phyloP scores from a whole-genome alignment of 192 early-diverging fungal species.

The Podila epicladia region DNA sequence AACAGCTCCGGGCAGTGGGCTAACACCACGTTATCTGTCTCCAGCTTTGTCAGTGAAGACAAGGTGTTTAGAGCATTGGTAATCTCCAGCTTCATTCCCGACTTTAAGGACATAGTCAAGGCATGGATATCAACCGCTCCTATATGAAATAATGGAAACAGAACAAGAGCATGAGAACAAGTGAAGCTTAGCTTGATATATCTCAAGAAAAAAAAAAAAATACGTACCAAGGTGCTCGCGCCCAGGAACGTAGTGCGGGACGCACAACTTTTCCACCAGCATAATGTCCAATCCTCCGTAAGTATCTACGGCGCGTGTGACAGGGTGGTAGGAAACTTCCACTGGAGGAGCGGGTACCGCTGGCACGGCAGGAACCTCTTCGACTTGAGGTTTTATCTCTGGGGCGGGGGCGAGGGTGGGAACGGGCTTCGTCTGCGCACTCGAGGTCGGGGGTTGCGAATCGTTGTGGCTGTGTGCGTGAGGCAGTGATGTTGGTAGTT shows the following conservation, averaged over 20 bases:
- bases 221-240: slow-evolving; percentile 59
- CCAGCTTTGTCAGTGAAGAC: slow-evolving; percentile 64
- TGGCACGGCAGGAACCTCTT: background rate
- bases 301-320: slow-evolving; percentile 74
- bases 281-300: slow-evolving; percentile 82
- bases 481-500: slow-evolving; percentile 16
- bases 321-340: slow-evolving; percentile 61
- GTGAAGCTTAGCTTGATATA: background rate
- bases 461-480: slow-evolving; percentile 26
- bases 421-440: background rate
- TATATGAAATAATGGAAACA: slow-evolving; percentile 3
- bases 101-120: slow-evolving; percentile 82
- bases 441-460: slow-evolving; percentile 8
- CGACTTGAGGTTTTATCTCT: background rate
- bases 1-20: slow-evolving; percentile 73
- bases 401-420: background rate
- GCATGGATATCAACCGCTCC: slow-evolving; percentile 80
- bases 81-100: slow-evolving; percentile 76
- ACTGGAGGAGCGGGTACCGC: slow-evolving; percentile 9
- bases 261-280: slow-evolving; percentile 61
- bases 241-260: slow-evolving; percentile 60
- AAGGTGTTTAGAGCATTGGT: slow-evolving; percentile 80
- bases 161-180: slow-evolving; percentile 6
- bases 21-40: slow-evolving; percentile 60
- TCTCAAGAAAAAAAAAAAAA: slow-evolving; percentile 9